Base-by-base conservation (phyloP, 331 rosid genomes). In the Acacia concinna region DNA sequence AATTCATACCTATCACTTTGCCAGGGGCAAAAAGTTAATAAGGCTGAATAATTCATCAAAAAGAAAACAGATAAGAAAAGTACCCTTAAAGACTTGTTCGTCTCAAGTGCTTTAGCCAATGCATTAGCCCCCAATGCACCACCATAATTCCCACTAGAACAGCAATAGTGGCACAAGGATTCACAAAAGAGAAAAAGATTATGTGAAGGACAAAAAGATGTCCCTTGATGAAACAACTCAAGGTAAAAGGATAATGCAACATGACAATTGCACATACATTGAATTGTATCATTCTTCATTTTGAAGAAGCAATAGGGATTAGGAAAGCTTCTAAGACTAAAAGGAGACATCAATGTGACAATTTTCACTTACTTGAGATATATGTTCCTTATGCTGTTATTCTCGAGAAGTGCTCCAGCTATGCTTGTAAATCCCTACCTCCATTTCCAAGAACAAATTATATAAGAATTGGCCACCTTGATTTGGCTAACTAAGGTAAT, bases 81-180 rank as follows among this genome's bases (percentile, higher is more conserved):
- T 89, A 95, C 99, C 98, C 89, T 86, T 78, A 95, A 21, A 57
- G 98, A 91, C 81, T 93, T 95, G 93, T 95, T 95, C 70, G 89
- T 85, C 82, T 95, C 98, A 78, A 95, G 89, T 85, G 96, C 99
- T 83, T 90, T 93, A 81, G 97, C 90, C 79, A 95, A 89, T 77
- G 97, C 96, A 86, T 91, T 95, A 84, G 91, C 96, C 84, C 99
- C 99, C 91, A 95, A 83, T 35, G 99, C 92, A 76, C 98, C 99
- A 68, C 99, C 99, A 84, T 95, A 95, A 84, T 95, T 95, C 87
- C 98, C 98, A 87, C 99, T 95, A 34, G 66, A 86, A 67, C 74
- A 86, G 78, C 21, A 86, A 82, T 38, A 62, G 66, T 49, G 74
- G 81, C 63, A 79, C 52, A 76, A 68, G 43, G 62, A 54, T 75